Evolutionary conservation across 306 rosid genomes (phyloP), one percentile per base, ranked within the genome.

Genomic region (Sesbania bispinosa): DNA sequence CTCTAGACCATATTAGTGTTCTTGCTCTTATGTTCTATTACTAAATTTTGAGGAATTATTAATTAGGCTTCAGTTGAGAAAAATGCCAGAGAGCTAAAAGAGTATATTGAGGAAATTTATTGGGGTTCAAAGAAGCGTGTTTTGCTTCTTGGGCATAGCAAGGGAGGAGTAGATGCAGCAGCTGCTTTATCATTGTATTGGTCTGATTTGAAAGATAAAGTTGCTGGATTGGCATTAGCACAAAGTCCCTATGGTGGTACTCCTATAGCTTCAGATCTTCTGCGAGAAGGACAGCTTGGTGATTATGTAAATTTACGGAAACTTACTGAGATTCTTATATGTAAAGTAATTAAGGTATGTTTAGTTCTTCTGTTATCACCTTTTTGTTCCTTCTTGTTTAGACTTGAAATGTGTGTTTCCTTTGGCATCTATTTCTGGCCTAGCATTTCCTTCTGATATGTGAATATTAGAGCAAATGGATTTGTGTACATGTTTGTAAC

Each of bases 241-340:
- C 99, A 95, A 67, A 95, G 99, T 76, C 99, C 99, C n/a, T 95
- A 91, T 73, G 97, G 99, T 21, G 99, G 99, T 59, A 91, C 92
- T 79, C 97, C 99, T 21, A 91, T 91, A 69, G 97, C 99, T 63
- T 91, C 99, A 1, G 99, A 91, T 84, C 90, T 91, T 74, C 84
- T 95, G 77, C 89, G 97, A 53, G 96, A 89, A 82, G 99, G 99
- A 67, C 99, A 95, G 80, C 93, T 95, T 66, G 96, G 99, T 7
- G 99, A 95, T 80, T 94, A 89, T 81, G 95, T 95, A 30, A 95
- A 95, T 77, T 20, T 91, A 76, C 89, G 99, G 55, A 91, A 95
- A 81, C 81, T 95, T 60, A 94, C 87, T 69, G 97, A 95, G 88
- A 91, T 89, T 76, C 80, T 95, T 62, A 83, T 95, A 72, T 88